Evolutionary conservation across 176 grass and related monocot genomes (phyloP).

Genomic region (Cymbopogon citratus): DNA sequence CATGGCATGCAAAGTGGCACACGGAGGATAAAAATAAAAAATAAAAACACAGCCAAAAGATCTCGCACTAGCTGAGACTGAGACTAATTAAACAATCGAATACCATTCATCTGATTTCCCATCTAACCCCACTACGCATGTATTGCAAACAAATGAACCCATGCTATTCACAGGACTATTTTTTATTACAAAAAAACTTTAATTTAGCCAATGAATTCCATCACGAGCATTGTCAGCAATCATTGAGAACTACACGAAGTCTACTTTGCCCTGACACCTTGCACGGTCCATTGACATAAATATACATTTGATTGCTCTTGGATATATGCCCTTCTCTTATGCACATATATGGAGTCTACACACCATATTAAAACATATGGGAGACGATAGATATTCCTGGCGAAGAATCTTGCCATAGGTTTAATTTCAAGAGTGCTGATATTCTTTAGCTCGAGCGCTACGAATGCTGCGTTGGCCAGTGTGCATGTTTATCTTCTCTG

Average conservation of each 20-base stretch:
- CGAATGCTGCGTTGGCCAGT: too few relatives aligned
- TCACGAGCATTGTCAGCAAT: neutral
- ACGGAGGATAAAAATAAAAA: too few relatives aligned
- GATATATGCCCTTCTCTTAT: too few relatives aligned
- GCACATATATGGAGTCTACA: too few relatives aligned
- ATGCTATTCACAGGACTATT: neutral
- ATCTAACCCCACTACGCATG: conserved; percentile 3
- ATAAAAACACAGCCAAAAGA: neutral
- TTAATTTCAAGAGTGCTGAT: too few relatives aligned
- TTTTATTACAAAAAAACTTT: neutral
- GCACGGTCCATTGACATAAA: neutral
- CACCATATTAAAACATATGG: neutral
- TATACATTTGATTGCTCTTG: neutral
- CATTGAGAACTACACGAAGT: neutral
- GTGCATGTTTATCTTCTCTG: too few relatives aligned
- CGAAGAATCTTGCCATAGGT: too few relatives aligned
- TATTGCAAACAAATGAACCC: neutral
- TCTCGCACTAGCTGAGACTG: neutral
- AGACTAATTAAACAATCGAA: neutral
- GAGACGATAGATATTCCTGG: too few relatives aligned
- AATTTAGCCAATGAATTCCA: neutral
- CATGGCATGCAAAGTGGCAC: conserved; percentile 4
- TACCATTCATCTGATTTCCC: neutral
- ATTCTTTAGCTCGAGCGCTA: too few relatives aligned
- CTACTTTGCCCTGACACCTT: neutral